Evolutionary conservation across 805 yeast genomes (phyloP), one percentile per base, ranked within the genome.

Genomic region (Candida rishiriensis): DNA sequence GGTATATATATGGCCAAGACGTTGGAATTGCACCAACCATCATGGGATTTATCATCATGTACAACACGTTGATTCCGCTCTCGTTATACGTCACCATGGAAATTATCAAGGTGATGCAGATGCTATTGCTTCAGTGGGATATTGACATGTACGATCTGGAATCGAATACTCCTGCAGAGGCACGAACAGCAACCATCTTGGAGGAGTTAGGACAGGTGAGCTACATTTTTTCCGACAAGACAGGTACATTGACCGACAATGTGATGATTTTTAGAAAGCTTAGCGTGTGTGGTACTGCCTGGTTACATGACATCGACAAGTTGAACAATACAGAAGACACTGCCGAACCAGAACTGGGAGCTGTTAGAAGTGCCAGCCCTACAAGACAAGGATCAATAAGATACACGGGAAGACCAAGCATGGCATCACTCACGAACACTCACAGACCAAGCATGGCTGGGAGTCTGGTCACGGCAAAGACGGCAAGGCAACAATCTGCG

Each of bases 141-240:
- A 78, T 93, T 39, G 98, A 95, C 65, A 88, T 93, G 96, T 93
- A 91, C 57, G 88, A 93, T 60, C 72, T 71, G 14, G 85, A 79
- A 29, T 76, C 88, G 8, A 79, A 93, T 56, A 93, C 96, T 0
- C 96, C 96, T 0, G 91, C 96, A 39, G 96, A 87, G 55, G 95
- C 97, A 0, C 82, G 91, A 60, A 90, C 98, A 0, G 96, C 98
- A 0, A 87, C 97, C 0, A 88, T 93, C 52, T 75, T 93, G 51
- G 99, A 93, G 61, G 99, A 93, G 65, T 70, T 93, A 55, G 99
- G 99, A 2, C 99, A 93, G 61, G 97, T 95, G 1, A 84, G 96
- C 39, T 90, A 91, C 59, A 76, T 93, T 3, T 93, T 93, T 62
- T 86, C 96, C 48, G 99, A 93, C 65, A 93, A 93, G 63, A 93